Evolutionary conservation across 2,329 filamentous ascomycete species (phyloP).

Genomic region (Trichoderma guizhouense): DNA sequence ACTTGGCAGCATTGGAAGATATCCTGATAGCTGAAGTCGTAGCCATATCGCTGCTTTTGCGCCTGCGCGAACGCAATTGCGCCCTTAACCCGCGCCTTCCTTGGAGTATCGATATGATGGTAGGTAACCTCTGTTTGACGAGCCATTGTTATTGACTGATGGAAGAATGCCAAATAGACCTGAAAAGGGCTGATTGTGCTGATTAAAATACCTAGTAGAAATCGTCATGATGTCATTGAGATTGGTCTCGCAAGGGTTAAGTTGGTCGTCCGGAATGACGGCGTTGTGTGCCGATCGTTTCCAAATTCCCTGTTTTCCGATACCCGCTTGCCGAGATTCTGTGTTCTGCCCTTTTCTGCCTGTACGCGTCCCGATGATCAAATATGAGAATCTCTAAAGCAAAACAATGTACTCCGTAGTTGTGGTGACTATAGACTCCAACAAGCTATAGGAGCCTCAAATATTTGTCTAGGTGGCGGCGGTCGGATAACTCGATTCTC

Average conservation of each 20-base stretch:
- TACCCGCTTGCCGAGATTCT: neutral
- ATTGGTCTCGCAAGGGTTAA: neutral
- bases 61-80: neutral
- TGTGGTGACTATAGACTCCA: too few species aligned
- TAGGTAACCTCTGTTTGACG: neutral
- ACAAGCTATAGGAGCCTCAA: too few species aligned
- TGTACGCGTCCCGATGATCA: too few species aligned
- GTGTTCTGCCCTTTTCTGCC: too few species aligned
- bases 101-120: neutral
- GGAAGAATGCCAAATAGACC: neutral
- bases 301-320: neutral
- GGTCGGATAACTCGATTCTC: too few species aligned
- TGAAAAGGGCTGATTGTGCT: neutral
- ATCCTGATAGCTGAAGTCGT: neutral
- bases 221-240: neutral
- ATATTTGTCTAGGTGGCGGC: too few species aligned
- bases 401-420: too few species aligned
- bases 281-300: neutral
- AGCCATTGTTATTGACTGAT: neutral
- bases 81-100: neutral
- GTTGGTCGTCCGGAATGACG: neutral
- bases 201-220: neutral
- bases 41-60: neutral
- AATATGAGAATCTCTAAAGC: too few species aligned
- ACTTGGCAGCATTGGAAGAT: neutral